A percentile compares a stretch with the other conserved stretches of the same genome.
These are phyloP conservation scores for Fraxinus americana DNA, from an alignment of 257 asterid species.

Conservation along the genomic window DNA sequence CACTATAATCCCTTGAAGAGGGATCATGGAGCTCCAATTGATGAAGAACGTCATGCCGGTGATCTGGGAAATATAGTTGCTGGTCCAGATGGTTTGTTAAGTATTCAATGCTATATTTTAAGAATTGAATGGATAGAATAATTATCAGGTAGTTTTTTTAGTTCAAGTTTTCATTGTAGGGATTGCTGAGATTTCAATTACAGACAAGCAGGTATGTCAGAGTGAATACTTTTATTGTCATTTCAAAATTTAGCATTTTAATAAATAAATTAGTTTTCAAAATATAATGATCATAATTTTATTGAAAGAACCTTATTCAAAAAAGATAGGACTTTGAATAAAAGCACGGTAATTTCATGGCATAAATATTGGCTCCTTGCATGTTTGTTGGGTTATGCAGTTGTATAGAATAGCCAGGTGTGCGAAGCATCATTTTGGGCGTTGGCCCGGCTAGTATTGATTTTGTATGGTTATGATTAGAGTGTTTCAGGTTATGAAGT, in stretches of 20 bases:
- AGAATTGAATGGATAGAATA: neutral
- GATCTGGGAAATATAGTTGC: conserved; percentile 85
- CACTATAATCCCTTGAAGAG: conserved; percentile 84
- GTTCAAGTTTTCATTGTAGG: conserved; percentile 46
- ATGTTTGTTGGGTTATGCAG: neutral
- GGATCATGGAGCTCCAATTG: conserved; percentile 83
- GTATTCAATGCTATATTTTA: neutral
- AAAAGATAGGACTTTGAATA: neutral
- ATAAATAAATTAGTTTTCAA: neutral
- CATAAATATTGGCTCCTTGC: neutral
- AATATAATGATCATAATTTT: neutral
- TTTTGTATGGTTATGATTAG: neutral
- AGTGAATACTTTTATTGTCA: neutral
- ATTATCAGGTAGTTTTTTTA: conserved; percentile 16
- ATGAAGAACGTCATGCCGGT: conserved; percentile 79
- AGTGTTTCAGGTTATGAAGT: neutral
- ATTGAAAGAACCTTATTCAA: neutral
- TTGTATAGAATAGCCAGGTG: neutral
- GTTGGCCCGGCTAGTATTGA: neutral
- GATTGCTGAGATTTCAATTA: conserved; percentile 64
- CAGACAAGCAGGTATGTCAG: conserved; percentile 31
- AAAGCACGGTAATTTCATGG: neutral
- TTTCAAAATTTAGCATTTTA: neutral
- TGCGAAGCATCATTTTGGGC: neutral
- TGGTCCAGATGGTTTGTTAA: conserved; percentile 64